Conservation (phyloP, 805 yeast genomes). For the Wickerhamiella siamensis region DNA sequence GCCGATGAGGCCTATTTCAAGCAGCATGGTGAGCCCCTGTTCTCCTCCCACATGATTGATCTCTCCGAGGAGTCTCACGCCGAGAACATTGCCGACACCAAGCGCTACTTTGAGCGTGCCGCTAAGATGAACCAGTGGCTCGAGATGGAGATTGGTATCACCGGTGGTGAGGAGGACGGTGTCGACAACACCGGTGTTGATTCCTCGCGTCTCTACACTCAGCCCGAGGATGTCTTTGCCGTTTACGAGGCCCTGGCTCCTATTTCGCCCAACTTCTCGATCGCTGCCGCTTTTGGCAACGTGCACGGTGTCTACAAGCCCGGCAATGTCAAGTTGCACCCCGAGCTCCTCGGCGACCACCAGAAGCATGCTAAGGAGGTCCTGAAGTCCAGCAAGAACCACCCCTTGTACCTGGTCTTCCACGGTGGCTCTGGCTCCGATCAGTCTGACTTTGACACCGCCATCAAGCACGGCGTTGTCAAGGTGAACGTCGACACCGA, state of each 20-base stretch:
- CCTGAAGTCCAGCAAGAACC: conserved; percentile 34
- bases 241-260: conserved; percentile 83
- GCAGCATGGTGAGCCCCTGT: conserved; percentile 82
- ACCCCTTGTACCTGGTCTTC: conserved; percentile 94
- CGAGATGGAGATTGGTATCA: conserved; percentile 99
- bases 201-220: conserved; percentile 80
- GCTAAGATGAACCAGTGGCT: conserved; percentile 92
- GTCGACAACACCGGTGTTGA: conserved; percentile 93
- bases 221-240: conserved; percentile 83
- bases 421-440: conserved; percentile 99
- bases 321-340: conserved; percentile 90
- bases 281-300: conserved; percentile 99
- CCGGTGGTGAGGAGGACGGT: conserved; percentile 99
- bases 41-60: conserved; percentile 98
- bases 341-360: conserved; percentile 90
- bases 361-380: conserved; percentile 74
- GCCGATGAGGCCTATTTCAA: conserved; percentile 92
- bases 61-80: conserved; percentile 93
- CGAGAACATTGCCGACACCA: conserved; percentile 89
- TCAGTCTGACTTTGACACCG: conserved; percentile 80
- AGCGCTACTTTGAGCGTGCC: conserved; percentile 86
- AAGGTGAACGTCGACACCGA: conserved; percentile 99
- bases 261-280: conserved; percentile 94
- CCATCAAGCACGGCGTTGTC: conserved; percentile 87
- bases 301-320: conserved; percentile 99